Evolutionary conservation across 2,329 filamentous ascomycete genomes (phyloP).

Genomic region (Colletotrichum sp.): DNA sequence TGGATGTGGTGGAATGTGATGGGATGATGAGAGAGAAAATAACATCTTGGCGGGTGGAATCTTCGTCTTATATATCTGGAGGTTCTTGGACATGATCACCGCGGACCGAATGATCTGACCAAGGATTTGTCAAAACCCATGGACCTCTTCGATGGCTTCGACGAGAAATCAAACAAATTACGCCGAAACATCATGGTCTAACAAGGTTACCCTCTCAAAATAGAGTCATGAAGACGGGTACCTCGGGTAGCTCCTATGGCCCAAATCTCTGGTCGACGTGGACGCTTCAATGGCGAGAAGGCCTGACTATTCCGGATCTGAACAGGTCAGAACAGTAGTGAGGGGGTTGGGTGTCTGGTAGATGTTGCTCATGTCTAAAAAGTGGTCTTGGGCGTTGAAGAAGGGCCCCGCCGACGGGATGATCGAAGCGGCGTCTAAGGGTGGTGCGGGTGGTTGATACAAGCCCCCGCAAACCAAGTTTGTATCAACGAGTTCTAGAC

Average conservation of each 20-base stretch:
- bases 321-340: background rate
- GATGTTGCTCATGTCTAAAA: background rate
- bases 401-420: background rate
- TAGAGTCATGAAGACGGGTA: background rate
- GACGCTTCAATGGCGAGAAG: background rate
- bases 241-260: background rate
- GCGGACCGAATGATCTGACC: background rate
- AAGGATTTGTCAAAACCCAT: background rate
- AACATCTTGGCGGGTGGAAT: background rate
- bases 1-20: background rate
- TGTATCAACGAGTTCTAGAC: background rate
- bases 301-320: background rate
- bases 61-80: background rate
- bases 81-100: background rate
- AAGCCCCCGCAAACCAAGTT: background rate
- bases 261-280: background rate
- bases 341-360: background rate
- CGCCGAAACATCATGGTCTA: background rate
- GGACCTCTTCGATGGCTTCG: background rate
- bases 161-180: background rate
- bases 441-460: background rate
- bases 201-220: background rate
- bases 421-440: background rate
- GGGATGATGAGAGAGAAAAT: background rate
- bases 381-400: background rate